Conservation (phyloP, 305 asterid genomes). For the Andrographis paniculata region DNA sequence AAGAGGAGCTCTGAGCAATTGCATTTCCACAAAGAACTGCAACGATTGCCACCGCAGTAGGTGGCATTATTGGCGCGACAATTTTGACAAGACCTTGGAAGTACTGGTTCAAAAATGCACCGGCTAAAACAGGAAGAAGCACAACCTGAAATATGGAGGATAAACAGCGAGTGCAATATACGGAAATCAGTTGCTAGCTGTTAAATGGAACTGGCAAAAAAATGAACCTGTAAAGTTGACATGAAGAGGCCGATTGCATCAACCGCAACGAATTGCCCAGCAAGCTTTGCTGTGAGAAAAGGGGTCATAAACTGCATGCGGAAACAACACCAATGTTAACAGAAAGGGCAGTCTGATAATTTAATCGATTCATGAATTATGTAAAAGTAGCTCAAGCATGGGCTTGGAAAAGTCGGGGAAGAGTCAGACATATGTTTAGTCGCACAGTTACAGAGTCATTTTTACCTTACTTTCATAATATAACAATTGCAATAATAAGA, state of each 20-base stretch:
- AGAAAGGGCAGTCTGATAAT: no score
- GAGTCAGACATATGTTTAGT: no score
- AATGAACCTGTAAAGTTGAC: conserved; percentile 79
- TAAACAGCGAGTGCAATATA: neutral
- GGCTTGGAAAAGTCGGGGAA: no score
- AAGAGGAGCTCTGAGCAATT: conserved; percentile 84
- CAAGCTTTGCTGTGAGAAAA: conserved; percentile 78
- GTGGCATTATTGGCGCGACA: conserved; percentile 80
- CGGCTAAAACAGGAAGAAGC: conserved; percentile 83
- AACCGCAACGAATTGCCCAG: conserved; percentile 85
- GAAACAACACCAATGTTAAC: conserved; percentile 1
- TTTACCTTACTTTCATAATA: no score
- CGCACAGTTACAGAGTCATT: no score
- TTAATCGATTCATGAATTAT: no score
- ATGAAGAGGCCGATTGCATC: conserved; percentile 76
- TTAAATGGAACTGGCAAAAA: neutral
- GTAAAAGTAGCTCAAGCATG: no score
- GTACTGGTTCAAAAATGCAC: conserved; percentile 83
- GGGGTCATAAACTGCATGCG: conserved; percentile 80
- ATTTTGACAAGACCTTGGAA: conserved; percentile 56
- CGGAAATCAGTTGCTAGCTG: neutral
- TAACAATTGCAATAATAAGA: no score
- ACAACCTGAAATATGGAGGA: conserved; percentile 44
- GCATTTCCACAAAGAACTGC: conserved; percentile 92
- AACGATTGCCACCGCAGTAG: conserved; percentile 81